Percentiles rank a stretch among this genome's conserved stretches.
Evolutionary conservation across 495 filamentous ascomycete species (phyloP).

Genomic region (Chaetomium cochliodes): DNA sequence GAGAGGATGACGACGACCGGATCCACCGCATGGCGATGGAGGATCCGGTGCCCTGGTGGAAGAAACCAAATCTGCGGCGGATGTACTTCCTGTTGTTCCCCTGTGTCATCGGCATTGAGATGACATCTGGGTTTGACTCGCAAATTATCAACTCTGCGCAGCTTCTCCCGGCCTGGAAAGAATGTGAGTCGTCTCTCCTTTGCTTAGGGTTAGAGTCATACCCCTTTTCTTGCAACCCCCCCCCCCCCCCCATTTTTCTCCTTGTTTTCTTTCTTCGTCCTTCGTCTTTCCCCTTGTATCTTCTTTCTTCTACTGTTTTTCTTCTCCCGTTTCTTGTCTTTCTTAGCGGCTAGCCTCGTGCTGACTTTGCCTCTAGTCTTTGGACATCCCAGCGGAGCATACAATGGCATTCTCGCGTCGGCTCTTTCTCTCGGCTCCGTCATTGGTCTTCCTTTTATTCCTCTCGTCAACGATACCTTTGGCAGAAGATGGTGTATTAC

Average conservation of each 20-base stretch:
- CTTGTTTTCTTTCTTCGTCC: too few species aligned
- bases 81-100: conserved; percentile 64
- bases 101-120: conserved; percentile 68
- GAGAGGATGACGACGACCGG: conserved; percentile 41
- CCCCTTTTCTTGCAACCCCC: too few species aligned
- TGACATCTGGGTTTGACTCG: conserved; percentile 70
- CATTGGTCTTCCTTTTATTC: conserved; percentile 59
- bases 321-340: conserved; percentile 14
- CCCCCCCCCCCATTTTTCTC: too few species aligned
- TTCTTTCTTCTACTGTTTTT: too few species aligned
- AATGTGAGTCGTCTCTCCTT: conserved; percentile 45
- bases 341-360: background rate
- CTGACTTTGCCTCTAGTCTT: conserved; percentile 37
- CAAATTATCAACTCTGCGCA: conserved; percentile 69
- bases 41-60: conserved; percentile 59
- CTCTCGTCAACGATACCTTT: conserved; percentile 54
- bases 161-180: conserved; percentile 57
- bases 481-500: conserved; percentile 60
- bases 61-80: conserved; percentile 59
- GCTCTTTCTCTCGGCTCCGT: conserved; percentile 47
- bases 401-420: conserved; percentile 48
- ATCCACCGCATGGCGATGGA: conserved; percentile 56
- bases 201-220: too few species aligned
- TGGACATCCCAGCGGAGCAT: conserved; percentile 44
- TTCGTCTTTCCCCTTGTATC: too few species aligned